Percentiles rank a stretch among this genome's conserved stretches.
Evolutionary conservation across 73 alveolate species (phyloP).

Genomic region (Breviolum minutum): DNA sequence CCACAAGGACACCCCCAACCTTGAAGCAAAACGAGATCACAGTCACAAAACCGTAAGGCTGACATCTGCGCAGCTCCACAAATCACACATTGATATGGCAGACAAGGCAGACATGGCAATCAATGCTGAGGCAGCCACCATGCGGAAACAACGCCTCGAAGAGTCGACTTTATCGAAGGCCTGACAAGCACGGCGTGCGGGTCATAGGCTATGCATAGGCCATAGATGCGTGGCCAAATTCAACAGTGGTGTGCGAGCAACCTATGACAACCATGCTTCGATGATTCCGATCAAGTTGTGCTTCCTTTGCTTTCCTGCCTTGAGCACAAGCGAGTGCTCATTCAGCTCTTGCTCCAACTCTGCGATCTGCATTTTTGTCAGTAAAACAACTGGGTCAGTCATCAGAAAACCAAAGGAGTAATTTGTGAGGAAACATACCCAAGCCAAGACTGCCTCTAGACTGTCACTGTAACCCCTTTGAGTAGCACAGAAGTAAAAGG

Average conservation of each 20-base stretch:
- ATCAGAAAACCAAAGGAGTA: background rate
- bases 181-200: background rate
- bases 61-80: no score
- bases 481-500: no score
- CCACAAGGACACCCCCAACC: conserved; percentile 83
- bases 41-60: background rate
- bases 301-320: background rate
- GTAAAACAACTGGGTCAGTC: background rate
- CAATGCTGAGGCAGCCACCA: conserved; percentile 7
- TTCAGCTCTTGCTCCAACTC: conserved; percentile 88
- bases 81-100: no score
- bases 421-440: background rate
- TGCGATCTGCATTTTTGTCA: conserved; percentile 56
- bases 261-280: background rate
- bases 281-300: background rate
- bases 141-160: conserved; percentile 63
- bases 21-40: background rate
- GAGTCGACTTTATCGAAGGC: conserved; percentile 67
- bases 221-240: no score
- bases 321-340: conserved; percentile 74
- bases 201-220: background rate
- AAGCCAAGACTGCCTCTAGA: no score
- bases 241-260: background rate
- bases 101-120: background rate
- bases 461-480: no score